Evolutionary conservation across 306 rosid genomes (phyloP).

Genomic region (Begonia fuchsioides): DNA sequence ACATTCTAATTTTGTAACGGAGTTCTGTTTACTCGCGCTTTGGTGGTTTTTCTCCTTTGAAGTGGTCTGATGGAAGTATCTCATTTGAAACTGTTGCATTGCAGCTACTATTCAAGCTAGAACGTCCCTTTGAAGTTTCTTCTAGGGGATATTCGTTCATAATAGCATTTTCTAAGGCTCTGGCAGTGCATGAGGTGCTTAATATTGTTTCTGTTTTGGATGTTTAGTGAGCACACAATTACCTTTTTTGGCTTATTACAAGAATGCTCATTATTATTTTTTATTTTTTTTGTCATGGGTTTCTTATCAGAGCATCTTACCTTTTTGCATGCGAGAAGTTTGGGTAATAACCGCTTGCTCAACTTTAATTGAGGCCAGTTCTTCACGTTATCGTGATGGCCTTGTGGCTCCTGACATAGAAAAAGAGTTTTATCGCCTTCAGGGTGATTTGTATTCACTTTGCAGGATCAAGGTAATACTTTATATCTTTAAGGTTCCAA

Average conservation of each 20-base stretch:
- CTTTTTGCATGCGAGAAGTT: constrained; percentile 92
- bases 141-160: constrained; percentile 87
- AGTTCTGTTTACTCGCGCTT: background rate
- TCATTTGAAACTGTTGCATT: constrained; percentile 16
- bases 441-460: constrained; percentile 83
- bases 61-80: background rate
- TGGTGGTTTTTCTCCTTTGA: background rate
- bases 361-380: constrained; percentile 57
- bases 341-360: constrained; percentile 89
- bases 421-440: constrained; percentile 79
- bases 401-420: constrained; percentile 55
- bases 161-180: constrained; percentile 79
- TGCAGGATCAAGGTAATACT: constrained; percentile 75
- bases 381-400: constrained; percentile 58
- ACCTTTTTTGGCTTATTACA: constrained; percentile 9
- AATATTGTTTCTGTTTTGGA: constrained; percentile 7
- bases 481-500: background rate
- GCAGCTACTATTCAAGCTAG: constrained; percentile 87
- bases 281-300: constrained; percentile 13
- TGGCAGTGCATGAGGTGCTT: constrained; percentile 72
- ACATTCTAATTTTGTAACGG: background rate
- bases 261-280: constrained; percentile 6
- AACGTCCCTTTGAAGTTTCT: constrained; percentile 81
- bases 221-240: constrained; percentile 8
- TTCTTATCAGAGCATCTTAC: constrained; percentile 67